Evolutionary conservation across 2,329 filamentous ascomycete genomes (phyloP).

Genomic region (Ampelomyces quisqualis): DNA sequence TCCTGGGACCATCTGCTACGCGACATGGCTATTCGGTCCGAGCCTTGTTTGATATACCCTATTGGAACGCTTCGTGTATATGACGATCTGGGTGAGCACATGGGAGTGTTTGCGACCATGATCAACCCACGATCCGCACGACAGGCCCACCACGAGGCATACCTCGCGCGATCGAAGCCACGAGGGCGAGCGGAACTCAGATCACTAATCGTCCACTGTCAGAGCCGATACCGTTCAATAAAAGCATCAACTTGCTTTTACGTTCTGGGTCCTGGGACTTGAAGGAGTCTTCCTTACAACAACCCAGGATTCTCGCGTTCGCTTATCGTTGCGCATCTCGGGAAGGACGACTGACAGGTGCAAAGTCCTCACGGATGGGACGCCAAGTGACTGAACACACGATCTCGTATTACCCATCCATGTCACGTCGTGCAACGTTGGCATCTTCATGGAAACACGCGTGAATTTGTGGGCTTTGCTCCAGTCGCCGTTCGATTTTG

Average conservation of each 20-base stretch:
- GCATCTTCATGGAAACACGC: neutral
- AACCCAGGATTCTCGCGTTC: neutral
- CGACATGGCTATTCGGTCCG: neutral
- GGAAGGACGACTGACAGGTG: conserved; percentile 2
- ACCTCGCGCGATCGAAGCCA: neutral
- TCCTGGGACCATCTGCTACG: conserved; percentile 3
- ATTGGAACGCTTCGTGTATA: neutral
- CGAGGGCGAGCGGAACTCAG: neutral
- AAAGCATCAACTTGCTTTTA: conserved; percentile 1
- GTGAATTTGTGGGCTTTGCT: too few species aligned
- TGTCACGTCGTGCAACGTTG: neutral
- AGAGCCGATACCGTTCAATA: too few species aligned
- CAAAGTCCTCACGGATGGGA: neutral
- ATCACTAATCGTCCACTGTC: conserved; percentile 1
- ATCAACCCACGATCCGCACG: neutral
- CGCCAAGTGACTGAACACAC: neutral
- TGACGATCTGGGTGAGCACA: neutral
- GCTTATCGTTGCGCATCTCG: conserved; percentile 2
- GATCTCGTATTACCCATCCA: conserved; percentile 1
- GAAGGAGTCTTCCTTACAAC: neutral
- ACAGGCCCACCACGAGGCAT: neutral
- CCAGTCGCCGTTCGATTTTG: too few species aligned
- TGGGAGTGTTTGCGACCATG: neutral
- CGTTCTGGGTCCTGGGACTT: neutral
- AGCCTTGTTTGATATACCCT: neutral